Evolutionary conservation across 306 rosid genomes (phyloP).

Genomic region (Pterocarpus santalinus): DNA sequence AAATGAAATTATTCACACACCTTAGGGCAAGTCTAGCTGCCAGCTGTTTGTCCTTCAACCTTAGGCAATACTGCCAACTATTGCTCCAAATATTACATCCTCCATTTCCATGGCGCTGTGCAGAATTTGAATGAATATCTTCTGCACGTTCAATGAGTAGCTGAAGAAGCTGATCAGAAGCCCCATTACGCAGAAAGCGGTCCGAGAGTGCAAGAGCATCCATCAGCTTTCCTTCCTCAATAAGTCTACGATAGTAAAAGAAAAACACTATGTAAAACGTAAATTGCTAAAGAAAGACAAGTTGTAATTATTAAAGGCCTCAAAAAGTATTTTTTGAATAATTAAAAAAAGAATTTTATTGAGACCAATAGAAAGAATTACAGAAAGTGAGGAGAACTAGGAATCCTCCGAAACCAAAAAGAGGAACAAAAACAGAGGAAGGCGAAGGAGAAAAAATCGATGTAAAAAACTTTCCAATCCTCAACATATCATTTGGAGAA

Average conservation of each 20-base stretch:
- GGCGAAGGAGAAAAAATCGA: not conserved
- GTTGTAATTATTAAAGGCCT: constrained; percentile 2
- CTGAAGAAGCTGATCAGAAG: constrained; percentile 87
- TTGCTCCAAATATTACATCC: constrained; percentile 73
- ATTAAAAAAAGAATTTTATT: not conserved
- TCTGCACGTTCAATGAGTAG: constrained; percentile 82
- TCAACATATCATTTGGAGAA: not conserved
- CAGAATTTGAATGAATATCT: constrained; percentile 65
- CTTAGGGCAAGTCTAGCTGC: constrained; percentile 93
- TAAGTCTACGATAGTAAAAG: constrained; percentile 61
- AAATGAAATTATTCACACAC: constrained; percentile 58
- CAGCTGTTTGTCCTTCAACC: constrained; percentile 89
- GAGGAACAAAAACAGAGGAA: not conserved
- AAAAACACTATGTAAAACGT: constrained; percentile 36
- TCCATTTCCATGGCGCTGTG: constrained; percentile 71
- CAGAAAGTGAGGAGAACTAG: not conserved
- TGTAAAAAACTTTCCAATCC: not conserved
- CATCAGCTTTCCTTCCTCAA: constrained; percentile 88
- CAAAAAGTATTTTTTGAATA: not conserved
- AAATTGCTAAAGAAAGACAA: constrained; percentile 40
- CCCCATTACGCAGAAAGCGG: constrained; percentile 97
- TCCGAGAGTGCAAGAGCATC: constrained; percentile 99
- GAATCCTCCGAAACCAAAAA: not conserved
- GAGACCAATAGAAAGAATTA: not conserved
- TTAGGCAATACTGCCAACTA: constrained; percentile 98